Evolutionary conservation across 2,329 filamentous ascomycete species (phyloP).

Genomic region (Colletotrichum lupini): DNA sequence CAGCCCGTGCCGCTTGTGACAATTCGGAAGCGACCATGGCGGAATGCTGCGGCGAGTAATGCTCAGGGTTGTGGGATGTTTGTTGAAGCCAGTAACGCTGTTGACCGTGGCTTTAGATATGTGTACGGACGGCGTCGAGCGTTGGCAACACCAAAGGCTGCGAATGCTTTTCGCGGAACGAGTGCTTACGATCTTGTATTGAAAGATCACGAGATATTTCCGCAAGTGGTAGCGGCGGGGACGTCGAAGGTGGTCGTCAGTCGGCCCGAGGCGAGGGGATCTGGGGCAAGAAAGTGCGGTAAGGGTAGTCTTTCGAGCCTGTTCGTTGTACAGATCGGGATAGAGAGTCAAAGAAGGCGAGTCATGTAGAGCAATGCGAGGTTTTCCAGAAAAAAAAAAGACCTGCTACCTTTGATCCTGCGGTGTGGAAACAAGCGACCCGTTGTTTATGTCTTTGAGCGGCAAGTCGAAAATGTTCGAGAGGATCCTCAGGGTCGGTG

Average conservation of each 20-base stretch:
- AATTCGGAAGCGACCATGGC: constrained; percentile 52
- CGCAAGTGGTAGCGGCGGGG: background rate
- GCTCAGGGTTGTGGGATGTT: background rate
- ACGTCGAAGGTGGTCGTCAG: background rate
- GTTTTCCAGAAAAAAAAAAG: background rate
- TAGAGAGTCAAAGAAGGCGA: background rate
- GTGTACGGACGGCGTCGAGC: background rate
- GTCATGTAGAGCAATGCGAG: background rate
- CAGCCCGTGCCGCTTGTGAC: constrained; percentile 35
- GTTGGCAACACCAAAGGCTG: background rate
- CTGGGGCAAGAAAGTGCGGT: background rate
- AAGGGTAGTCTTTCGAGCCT: background rate
- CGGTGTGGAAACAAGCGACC: constrained; percentile 27
- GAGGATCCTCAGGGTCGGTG: background rate
- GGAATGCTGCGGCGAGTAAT: background rate
- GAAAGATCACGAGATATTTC: background rate
- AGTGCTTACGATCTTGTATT: background rate
- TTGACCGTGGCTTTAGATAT: background rate
- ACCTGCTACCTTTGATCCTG: background rate
- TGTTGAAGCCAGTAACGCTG: background rate
- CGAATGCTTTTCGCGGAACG: background rate
- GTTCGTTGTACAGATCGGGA: background rate
- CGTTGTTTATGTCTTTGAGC: constrained; percentile 29
- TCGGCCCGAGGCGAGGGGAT: constrained; percentile 6
- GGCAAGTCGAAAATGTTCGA: constrained; percentile 17